These are phyloP conservation scores for Penicillium sp. DNA, from an alignment of 2,329 filamentous ascomycete species.

Conservation along the genomic window DNA sequence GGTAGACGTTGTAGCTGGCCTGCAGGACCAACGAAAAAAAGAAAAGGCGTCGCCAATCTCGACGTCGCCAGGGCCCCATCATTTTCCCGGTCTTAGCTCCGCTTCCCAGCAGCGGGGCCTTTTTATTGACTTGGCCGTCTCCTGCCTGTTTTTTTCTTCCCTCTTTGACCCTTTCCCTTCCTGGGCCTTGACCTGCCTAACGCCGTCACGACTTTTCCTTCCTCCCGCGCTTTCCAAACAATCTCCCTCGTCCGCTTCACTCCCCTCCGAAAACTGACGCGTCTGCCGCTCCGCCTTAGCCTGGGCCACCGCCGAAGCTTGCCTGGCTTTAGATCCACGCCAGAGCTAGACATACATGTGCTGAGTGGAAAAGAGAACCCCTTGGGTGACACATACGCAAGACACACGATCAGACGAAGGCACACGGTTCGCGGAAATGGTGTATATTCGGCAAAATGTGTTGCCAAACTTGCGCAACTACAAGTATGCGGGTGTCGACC, in stretches of 20 bases:
- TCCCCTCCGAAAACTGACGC: background rate
- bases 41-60: conserved; percentile 19
- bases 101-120: conserved; percentile 17
- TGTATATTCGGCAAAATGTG: conserved; percentile 91
- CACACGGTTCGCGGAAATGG: conserved; percentile 61
- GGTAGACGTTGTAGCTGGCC: background rate
- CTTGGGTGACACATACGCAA: conserved; percentile 3
- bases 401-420: background rate
- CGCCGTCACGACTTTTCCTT: conserved; percentile 5
- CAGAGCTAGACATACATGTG: conserved; percentile 7
- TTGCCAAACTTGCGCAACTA: conserved; percentile 88
- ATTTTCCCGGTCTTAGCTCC: conserved; percentile 6
- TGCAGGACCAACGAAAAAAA: background rate
- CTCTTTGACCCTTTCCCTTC: conserved; percentile 1
- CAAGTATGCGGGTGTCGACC: conserved; percentile 92
- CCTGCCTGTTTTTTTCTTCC: conserved; percentile 9
- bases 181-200: background rate
- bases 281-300: background rate
- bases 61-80: conserved; percentile 13
- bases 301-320: conserved; percentile 6
- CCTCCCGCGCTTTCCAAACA: background rate
- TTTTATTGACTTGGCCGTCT: conserved; percentile 17
- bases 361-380: background rate
- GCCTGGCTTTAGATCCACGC: background rate
- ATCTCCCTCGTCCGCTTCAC: background rate